Percentiles rank a stretch among this genome's conserved stretches.
phyloP scores from a whole-genome alignment of 805 yeast genomes.

The Teunomyces aglyptinius region DNA sequence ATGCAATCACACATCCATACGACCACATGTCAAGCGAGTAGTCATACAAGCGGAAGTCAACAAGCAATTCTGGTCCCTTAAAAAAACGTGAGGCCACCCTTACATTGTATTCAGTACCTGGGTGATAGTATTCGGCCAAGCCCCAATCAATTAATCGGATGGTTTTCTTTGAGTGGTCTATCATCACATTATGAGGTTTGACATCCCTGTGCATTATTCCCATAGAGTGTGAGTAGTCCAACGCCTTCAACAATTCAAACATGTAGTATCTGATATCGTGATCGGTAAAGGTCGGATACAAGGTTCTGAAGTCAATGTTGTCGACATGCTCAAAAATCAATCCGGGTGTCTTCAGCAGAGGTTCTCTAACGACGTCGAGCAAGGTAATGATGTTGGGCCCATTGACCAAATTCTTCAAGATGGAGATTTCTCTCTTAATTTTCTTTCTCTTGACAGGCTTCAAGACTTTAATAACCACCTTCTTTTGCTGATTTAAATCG shows the following conservation, averaged over 20 bases:
- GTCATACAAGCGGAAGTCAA: constrained; percentile 80
- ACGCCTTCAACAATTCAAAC: constrained; percentile 75
- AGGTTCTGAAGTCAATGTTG: constrained; percentile 80
- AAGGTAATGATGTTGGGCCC: constrained; percentile 80
- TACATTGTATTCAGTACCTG: constrained; percentile 85
- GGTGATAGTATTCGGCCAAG: constrained; percentile 87
- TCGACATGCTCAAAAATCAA: constrained; percentile 81
- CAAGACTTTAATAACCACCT: constrained; percentile 84
- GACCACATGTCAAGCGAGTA: constrained; percentile 91
- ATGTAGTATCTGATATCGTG: constrained; percentile 80
- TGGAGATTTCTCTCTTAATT: constrained; percentile 86
- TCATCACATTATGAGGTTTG: constrained; percentile 92
- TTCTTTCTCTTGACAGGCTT: constrained; percentile 93
- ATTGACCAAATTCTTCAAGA: constrained; percentile 76
- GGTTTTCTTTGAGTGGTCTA: constrained; percentile 63
- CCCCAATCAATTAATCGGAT: constrained; percentile 93
- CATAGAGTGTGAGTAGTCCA: constrained; percentile 87
- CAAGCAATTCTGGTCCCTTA: constrained; percentile 88
- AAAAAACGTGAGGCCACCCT: constrained; percentile 90
- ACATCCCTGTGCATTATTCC: constrained; percentile 96
- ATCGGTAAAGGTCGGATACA: constrained; percentile 77
- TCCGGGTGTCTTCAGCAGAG: constrained; percentile 81
- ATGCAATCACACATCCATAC: constrained; percentile 86
- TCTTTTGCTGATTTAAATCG: constrained; percentile 55
- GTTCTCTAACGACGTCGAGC: constrained; percentile 85